phyloP scores from a whole-genome alignment of 208 protist species.

The Acanthamoeba lenticulata region DNA sequence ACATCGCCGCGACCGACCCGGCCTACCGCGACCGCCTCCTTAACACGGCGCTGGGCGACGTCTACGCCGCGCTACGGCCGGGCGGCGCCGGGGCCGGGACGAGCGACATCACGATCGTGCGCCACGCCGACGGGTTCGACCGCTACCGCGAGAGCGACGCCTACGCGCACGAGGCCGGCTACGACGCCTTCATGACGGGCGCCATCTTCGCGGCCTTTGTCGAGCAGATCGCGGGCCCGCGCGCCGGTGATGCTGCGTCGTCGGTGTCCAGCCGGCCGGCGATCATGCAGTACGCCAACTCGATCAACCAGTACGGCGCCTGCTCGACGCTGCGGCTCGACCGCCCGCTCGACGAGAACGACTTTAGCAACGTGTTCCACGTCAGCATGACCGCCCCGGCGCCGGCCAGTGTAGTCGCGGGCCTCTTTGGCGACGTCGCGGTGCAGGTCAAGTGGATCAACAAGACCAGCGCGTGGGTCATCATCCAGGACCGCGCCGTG shows the following conservation, averaged over 20 bases:
- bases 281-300: conserved; percentile 13
- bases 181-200: conserved; percentile 47
- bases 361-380: conserved; percentile 18
- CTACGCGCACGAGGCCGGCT: conserved; percentile 42
- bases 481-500: conserved; percentile 10
- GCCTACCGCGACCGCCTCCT: not conserved
- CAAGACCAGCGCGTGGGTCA: conserved; percentile 11
- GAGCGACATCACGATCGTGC: not conserved
- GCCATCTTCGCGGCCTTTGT: not conserved
- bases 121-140: conserved; percentile 17
- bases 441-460: conserved; percentile 55
- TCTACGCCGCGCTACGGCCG: not conserved
- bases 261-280: not conserved
- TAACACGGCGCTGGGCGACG: not conserved
- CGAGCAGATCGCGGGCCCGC: not conserved
- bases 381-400: not conserved
- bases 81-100: not conserved
- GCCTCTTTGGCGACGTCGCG: not conserved
- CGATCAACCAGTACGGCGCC: conserved; percentile 4
- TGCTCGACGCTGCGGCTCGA: not conserved
- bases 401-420: not conserved
- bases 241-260: not conserved
- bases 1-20: not conserved
- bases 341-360: not conserved
- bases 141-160: conserved; percentile 26